These are phyloP conservation scores for Sugiyamaella mastotermitis DNA, from an alignment of 805 yeast genomes.

Conservation along the genomic window DNA sequence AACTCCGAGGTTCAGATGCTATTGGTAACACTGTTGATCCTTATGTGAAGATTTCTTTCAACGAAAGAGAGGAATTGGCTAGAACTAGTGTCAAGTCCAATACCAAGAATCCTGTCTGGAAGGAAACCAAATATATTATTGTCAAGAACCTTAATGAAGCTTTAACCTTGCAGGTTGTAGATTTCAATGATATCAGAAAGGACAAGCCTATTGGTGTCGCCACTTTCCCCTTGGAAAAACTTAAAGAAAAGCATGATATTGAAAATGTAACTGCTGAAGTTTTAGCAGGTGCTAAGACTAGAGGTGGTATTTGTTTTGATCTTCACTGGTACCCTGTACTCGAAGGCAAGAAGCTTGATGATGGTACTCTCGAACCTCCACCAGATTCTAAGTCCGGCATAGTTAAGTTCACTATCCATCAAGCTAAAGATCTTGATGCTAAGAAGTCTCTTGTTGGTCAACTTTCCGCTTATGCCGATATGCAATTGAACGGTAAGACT, in stretches of 20 bases:
- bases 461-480: constrained; percentile 61
- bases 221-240: constrained; percentile 63
- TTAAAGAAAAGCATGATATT: constrained; percentile 43
- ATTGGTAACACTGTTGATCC: constrained; percentile 87
- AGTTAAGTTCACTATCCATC: constrained; percentile 57
- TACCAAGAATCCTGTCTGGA: constrained; percentile 73
- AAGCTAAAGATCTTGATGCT: constrained; percentile 50
- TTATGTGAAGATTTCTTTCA: constrained; percentile 66
- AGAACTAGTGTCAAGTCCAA: constrained; percentile 64
- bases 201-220: constrained; percentile 77
- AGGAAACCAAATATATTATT: constrained; percentile 67
- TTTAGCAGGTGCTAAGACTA: constrained; percentile 74
- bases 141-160: constrained; percentile 77
- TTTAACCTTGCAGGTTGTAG: constrained; percentile 63
- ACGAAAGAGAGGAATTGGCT: constrained; percentile 48
- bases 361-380: constrained; percentile 78
- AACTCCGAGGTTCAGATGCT: constrained; percentile 59
- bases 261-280: constrained; percentile 50
- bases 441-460: constrained; percentile 40
- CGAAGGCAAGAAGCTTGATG: constrained; percentile 45
- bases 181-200: constrained; percentile 69
- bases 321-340: constrained; percentile 73
- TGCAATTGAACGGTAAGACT: constrained; percentile 57
- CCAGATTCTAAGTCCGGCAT: constrained; percentile 96
- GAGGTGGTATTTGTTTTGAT: constrained; percentile 69